Base-by-base conservation (phyloP, 306 rosid species). In the Dalbergia oliveri region DNA sequence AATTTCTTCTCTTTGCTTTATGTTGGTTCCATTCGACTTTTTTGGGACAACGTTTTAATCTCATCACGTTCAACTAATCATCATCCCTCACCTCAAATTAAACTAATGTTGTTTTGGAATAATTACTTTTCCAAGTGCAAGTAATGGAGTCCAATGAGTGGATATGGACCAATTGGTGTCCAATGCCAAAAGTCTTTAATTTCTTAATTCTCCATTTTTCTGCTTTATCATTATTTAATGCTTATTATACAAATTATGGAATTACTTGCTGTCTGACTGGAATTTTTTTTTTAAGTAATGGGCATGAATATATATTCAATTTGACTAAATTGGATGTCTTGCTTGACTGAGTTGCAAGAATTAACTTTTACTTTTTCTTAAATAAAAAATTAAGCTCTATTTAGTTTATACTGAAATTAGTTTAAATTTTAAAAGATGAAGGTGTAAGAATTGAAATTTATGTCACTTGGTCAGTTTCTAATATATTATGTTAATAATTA, bases 51-150 rank as follows among this genome's bases (percentile, higher is more conserved):
- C 84, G 84, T 75, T 76, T 84, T 63, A 43, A 43, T 15, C 76
- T 56, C 80, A 44, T 56, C 80, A 44, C 58, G 73, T 81, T 86
- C 82, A 86, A 65, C 84, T 83, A 76, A 76, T 64, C 67, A 80
- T 82, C 71, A 74, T 81, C 82, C 69, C 56, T 79, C 80, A 62
- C 58, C 65, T 12, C 72, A 56, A 63, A 73, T 68, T 78, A 69
- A 77, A 77, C 66, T 26, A 77, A 18, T 74, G 41, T 1, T 73
- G 44, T 78, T 61, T 67, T 60, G 67, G 76, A 80, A 80, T 57
- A 59, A 67, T 76, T 62, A 69, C 71, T 62, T 80, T 78, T 77
- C n/a, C 54, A 74, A 66, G 69, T 80, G 54, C 85, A 85, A 57
- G 44, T 66, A 80, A 57, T 81, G 59, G 26, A 41, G 69, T n/a